Percentiles rank a stretch among this genome's conserved stretches.
These are phyloP conservation scores for Diversispora epigaea DNA, from an alignment of 192 early-diverging fungal species.

Conservation along the genomic window DNA sequence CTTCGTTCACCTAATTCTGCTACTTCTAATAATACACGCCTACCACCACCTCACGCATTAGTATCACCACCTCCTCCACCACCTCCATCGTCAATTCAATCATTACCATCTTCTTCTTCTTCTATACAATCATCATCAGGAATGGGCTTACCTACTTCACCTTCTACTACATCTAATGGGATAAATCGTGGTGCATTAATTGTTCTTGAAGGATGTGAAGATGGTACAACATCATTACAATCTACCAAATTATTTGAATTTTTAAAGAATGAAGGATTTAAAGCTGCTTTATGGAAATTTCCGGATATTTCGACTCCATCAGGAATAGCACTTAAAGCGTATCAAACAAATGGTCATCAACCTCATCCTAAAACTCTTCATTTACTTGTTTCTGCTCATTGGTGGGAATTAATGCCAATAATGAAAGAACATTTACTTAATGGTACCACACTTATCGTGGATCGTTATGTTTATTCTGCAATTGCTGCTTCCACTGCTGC, in stretches of 20 bases:
- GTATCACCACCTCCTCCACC: neutral
- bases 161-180: neutral
- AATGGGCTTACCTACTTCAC: neutral
- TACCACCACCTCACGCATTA: constrained; percentile 7
- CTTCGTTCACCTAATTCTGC: neutral
- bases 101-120: neutral
- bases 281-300: constrained; percentile 27
- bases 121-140: neutral
- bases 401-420: constrained; percentile 32
- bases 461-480: constrained; percentile 26
- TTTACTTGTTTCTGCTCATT: constrained; percentile 29
- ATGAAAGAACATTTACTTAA: constrained; percentile 24
- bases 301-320: constrained; percentile 30
- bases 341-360: constrained; percentile 23
- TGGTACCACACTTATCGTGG: constrained; percentile 28
- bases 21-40: neutral
- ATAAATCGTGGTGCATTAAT: constrained; percentile 24
- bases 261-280: constrained; percentile 32
- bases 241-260: constrained; percentile 20
- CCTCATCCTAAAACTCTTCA: constrained; percentile 26
- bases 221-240: constrained; percentile 21
- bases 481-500: constrained; percentile 21
- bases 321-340: constrained; percentile 12
- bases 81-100: neutral
- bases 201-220: constrained; percentile 33